A percentile compares a stretch with the other conserved stretches of the same genome.
These are phyloP conservation scores for Penicillium sp. DNA, from an alignment of 2,329 filamentous ascomycete species.

Conservation along the genomic window DNA sequence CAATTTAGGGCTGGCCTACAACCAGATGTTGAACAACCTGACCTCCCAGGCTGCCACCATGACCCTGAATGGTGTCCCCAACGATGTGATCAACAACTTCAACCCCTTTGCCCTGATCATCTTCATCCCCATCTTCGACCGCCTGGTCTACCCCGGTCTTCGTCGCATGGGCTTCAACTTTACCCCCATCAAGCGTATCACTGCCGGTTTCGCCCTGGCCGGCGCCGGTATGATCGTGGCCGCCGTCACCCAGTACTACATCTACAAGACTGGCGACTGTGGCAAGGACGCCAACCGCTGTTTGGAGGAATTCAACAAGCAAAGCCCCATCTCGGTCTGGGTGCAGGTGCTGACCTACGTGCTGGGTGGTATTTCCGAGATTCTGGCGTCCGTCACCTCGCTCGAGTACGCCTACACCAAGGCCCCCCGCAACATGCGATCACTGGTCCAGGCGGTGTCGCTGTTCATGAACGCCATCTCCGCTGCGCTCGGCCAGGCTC, in stretches of 20 bases:
- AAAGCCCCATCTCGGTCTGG: constrained; percentile 60
- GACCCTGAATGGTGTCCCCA: constrained; percentile 48
- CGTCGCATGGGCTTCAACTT: constrained; percentile 45
- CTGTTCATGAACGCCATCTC: constrained; percentile 66
- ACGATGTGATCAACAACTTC: constrained; percentile 52
- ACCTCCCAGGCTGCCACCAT: constrained; percentile 52
- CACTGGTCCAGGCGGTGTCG: constrained; percentile 63
- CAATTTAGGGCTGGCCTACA: constrained; percentile 42
- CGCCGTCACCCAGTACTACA: constrained; percentile 45
- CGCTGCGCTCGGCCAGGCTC: constrained; percentile 63
- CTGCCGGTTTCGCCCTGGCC: constrained; percentile 46
- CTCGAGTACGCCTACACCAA: constrained; percentile 74
- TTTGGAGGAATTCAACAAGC: constrained; percentile 35
- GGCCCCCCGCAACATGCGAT: constrained; percentile 73
- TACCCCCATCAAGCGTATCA: constrained; percentile 50
- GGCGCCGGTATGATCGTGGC: constrained; percentile 46
- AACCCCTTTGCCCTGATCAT: constrained; percentile 51
- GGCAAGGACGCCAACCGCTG: constrained; percentile 51
- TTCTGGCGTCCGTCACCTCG: constrained; percentile 54
- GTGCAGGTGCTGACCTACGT: constrained; percentile 46
- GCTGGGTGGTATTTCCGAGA: constrained; percentile 53
- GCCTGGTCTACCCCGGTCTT: constrained; percentile 47
- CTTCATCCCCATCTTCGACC: constrained; percentile 51
- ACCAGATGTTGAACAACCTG: constrained; percentile 52
- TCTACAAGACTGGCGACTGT: constrained; percentile 58